Evolutionary conservation across 2,329 filamentous ascomycete species (phyloP), one percentile per base, ranked within the genome.

Genomic region (Lachnellula hyalina): DNA sequence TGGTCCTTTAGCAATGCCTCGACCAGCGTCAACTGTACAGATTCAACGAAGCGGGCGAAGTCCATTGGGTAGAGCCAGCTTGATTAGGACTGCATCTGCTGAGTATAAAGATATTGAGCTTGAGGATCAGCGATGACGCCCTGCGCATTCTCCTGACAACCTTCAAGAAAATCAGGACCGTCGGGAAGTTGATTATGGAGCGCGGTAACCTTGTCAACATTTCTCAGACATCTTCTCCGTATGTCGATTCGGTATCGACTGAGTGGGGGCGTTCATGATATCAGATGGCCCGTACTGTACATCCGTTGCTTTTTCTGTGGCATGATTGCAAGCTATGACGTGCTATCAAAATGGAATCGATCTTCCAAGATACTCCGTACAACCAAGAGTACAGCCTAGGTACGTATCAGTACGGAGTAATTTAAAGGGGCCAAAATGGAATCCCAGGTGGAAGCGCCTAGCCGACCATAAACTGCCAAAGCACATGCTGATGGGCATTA

Each of bases 1-100:
- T 50, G 49, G 51, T 38, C 36, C 49, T n/a, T 41, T 63, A 47
- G 42, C 61, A 47, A 40, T 65, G 51, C 57, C 63, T 32, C 55
- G 52, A 50, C 41, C 57, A 54, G 50, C 63, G 51, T 54, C 64
- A 25, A 44, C 40, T 50, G 53, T 55, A 45, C 47, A 62, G 42
- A 55, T 59, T 54, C 51, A 65, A 52, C 54, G 62, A 41, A 62
- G 60, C 50, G 68, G 64, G 21, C 63, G 68, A 44, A 73, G 70
- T 53, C 70, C 72, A 44, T 59, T 73, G 12, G 70, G 67, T 4
- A 63, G 70, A 53, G 60, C 64, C 47, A 71, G 67, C 55, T 60
- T 70, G 7, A 63, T 71, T n/a, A 61, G 68, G 47, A 67, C 61
- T 2, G 53, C 58, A 15, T 64, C 65, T 1, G 57, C 62, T 28